Percentiles rank a stretch among this genome's conserved stretches.
These are phyloP conservation scores for Scedosporium dehoogii DNA, from an alignment of 2,329 filamentous ascomycete species.

Conservation along the genomic window DNA sequence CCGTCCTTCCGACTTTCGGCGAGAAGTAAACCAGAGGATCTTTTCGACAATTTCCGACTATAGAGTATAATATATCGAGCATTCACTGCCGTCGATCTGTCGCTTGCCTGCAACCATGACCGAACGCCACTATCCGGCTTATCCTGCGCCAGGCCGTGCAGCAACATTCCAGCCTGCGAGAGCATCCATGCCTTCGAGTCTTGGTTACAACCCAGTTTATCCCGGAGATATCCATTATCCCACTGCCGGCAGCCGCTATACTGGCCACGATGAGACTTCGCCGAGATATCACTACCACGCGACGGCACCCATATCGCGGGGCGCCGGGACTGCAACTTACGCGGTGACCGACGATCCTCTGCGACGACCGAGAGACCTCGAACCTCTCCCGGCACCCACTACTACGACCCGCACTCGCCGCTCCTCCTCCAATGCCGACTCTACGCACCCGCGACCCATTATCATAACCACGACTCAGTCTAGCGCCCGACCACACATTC, in stretches of 20 bases:
- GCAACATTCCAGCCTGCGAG: conserved; percentile 38
- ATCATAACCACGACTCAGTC: conserved; percentile 44
- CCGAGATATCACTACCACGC: conserved; percentile 11
- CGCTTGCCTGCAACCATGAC: conserved; percentile 27
- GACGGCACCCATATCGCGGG: conserved; percentile 11
- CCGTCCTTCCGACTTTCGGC: neutral
- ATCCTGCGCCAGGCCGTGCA: conserved; percentile 31
- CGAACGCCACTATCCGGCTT: conserved; percentile 32
- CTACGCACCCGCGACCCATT: conserved; percentile 38
- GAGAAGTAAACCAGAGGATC: neutral
- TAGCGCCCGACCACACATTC: conserved; percentile 29
- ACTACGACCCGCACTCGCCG: conserved; percentile 23
- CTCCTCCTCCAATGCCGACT: conserved; percentile 36
- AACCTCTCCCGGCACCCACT: conserved; percentile 30
- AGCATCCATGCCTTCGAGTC: conserved; percentile 33
- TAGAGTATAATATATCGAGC: neutral
- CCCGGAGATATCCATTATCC: conserved; percentile 46
- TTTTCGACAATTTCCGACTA: neutral
- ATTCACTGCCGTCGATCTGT: neutral
- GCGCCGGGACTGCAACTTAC: conserved; percentile 41
- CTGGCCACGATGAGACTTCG: neutral
- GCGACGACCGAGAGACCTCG: conserved; percentile 36
- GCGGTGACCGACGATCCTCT: conserved; percentile 42
- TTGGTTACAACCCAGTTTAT: conserved; percentile 40
- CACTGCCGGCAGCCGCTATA: conserved; percentile 20